Evolutionary conservation across 768 basidiomycete genomes (phyloP), one percentile per base, ranked within the genome.

Genomic region (Suillus occidentalis): DNA sequence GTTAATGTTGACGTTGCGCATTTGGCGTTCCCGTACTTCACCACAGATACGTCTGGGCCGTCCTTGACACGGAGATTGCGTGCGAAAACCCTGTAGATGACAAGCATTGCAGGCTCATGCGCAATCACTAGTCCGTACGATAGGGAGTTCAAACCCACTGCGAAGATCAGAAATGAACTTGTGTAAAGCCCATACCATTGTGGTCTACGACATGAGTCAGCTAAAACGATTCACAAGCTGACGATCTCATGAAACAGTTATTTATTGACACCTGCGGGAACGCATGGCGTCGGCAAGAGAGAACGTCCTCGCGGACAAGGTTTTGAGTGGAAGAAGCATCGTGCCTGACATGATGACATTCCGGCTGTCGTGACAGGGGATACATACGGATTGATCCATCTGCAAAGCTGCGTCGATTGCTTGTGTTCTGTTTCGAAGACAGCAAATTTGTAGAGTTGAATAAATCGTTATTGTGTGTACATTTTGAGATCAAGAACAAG

Each of bases 321-420:
- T 82, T 0, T 76, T 84, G 6, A 80, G 79, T 50, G 83, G 84
- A 4, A 84, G 85, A 61, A 76, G 76, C 47, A 88, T 90, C 58
- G 85, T 92, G 9, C 92, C 92, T 36, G 91, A 68, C 88, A 90
- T 74, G 79, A 84, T 12, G 90, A 89, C 5, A 82, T 88, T 70
- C 88, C 88, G 84, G 87, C 34, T 87, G 87, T 31, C 81, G 90
- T 59, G 80, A 95, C 92, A 31, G 84, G 92, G 31, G 72, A 74
- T 60, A 31, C 31, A 31, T 31, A 31, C 31, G 14, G 39, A 39
- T 20, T 25, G 36, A 45, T 20, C 6, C 42, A 45, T 47, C 45
- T 12, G 45, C 22, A n/a, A 4, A n/a, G 10, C 7, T 25, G n/a
- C 6, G 31, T n/a, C 22, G 25, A 14, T n/a, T 63, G n/a, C 22